Evolutionary conservation across 1,139 yeast genomes (phyloP), one percentile per base, ranked within the genome.

Genomic region (Hemisphaericaspora xylanilytica): DNA sequence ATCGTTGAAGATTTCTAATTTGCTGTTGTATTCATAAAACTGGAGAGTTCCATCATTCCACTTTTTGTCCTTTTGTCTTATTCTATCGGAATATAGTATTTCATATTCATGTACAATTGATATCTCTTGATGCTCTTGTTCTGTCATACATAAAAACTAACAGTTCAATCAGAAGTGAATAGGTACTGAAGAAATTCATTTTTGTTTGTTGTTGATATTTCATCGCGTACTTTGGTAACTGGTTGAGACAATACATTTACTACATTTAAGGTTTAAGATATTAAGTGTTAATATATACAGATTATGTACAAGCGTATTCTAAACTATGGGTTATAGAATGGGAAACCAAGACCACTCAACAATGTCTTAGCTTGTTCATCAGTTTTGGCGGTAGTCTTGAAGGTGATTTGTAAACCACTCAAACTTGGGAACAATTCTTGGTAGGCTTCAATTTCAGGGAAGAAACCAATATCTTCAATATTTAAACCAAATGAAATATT

Each of bases 401-500:
- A 70, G 32, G 90, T 86, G 42, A 92, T 74, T 57, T 89, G 85
- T 70, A 92, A 75, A 44, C 97, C 97, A 59, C 81, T 87, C 38
- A 90, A 79, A 51, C 74, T 78, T 33, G 96, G 94, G 85, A 92
- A 92, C 51, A 85, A 71, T 60, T 90, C 98, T 60, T 85, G 92
- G 65, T 85, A 89, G 43, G 82, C 79, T 59, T 90, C 96, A 46
- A 94, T 80, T 64, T 94, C 98, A 2, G 99, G 98, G 74, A 94
- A 94, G 53, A 73, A 75, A 55, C 80, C 79, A 41, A 86, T 80
- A 53, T 87, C 89, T 42, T 84, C 88, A 2, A 88, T 78, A 35
- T 77, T 78, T 49, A 94, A 67, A 32, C 97, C 97, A 57, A 94
- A 82, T 13, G 95, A 75, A 44, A 94, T 76, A 59, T 88, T 87